These are phyloP conservation scores for Venturia carpophila DNA, from an alignment of 2,329 filamentous ascomycete species.

Conservation along the genomic window DNA sequence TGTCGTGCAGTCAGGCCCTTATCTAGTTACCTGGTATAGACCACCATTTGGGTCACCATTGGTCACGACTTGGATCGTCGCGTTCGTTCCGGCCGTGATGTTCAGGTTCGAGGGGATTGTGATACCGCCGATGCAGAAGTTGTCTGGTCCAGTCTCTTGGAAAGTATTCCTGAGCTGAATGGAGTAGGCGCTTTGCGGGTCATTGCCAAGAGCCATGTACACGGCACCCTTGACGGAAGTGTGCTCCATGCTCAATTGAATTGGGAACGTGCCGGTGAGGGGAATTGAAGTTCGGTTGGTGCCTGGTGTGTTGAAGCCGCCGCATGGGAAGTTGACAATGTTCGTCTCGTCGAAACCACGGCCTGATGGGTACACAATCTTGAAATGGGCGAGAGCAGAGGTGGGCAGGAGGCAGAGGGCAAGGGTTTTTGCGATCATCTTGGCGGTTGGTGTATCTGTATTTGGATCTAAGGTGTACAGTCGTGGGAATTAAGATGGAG, in stretches of 20 bases:
- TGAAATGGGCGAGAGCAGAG: slow-evolving; percentile 46
- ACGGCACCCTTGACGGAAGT: slow-evolving; percentile 45
- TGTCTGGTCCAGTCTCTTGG: slow-evolving; percentile 53
- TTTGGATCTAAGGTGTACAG: background rate
- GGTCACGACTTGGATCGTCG: slow-evolving; percentile 62
- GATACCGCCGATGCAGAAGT: slow-evolving; percentile 58
- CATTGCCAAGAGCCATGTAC: slow-evolving; percentile 45
- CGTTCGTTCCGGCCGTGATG: slow-evolving; percentile 53
- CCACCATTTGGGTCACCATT: slow-evolving; percentile 49
- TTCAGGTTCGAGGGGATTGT: slow-evolving; percentile 44
- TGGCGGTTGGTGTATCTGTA: background rate
- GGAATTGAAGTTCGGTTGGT: slow-evolving; percentile 43
- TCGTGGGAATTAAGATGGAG: background rate
- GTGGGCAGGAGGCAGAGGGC: slow-evolving; percentile 33
- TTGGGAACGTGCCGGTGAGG: slow-evolving; percentile 41
- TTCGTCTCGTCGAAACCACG: slow-evolving; percentile 44
- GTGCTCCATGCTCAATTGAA: slow-evolving; percentile 47
- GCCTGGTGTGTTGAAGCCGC: slow-evolving; percentile 39
- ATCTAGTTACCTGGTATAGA: slow-evolving; percentile 51
- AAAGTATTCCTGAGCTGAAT: slow-evolving; percentile 55
- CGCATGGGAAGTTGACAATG: slow-evolving; percentile 43
- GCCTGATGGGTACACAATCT: slow-evolving; percentile 44
- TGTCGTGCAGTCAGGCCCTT: background rate
- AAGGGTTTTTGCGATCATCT: slow-evolving; percentile 23
- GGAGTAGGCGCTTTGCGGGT: slow-evolving; percentile 58